Evolutionary conservation across 73 alveolate genomes (phyloP).

Genomic region (Paramecium biaurelia): DNA sequence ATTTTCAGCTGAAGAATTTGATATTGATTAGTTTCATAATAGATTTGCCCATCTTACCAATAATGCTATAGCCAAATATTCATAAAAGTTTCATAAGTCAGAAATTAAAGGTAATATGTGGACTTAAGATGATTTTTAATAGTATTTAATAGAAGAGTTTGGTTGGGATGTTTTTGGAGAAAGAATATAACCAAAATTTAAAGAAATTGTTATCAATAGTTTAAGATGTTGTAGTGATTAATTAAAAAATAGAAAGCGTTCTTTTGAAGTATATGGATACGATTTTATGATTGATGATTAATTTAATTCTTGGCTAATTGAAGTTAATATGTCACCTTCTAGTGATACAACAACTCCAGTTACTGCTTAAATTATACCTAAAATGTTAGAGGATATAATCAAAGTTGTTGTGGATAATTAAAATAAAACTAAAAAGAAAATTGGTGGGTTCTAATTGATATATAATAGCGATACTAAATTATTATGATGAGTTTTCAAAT

Average conservation of each 20-base stretch:
- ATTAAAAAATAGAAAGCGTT: constrained; percentile 54
- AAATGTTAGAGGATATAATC: constrained; percentile 44
- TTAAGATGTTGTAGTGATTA: constrained; percentile 60
- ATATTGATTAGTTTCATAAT: constrained; percentile 72
- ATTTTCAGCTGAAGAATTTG: constrained; percentile 80
- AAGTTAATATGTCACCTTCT: constrained; percentile 60
- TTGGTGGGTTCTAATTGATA: constrained; percentile 40
- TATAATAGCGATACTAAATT: constrained; percentile 45
- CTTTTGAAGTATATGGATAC: constrained; percentile 66
- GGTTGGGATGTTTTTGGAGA: constrained; percentile 62
- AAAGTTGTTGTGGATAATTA: constrained; percentile 4
- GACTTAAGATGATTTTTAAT: constrained; percentile 87
- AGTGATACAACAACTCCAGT: constrained; percentile 44
- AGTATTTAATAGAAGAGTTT: constrained; percentile 70
- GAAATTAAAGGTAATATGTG: constrained; percentile 89
- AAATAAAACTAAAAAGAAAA: constrained; percentile 19
- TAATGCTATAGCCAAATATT: constrained; percentile 76
- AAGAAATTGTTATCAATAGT: constrained; percentile 61
- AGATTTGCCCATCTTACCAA: constrained; percentile 83
- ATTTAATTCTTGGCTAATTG: constrained; percentile 63
- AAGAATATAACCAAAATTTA: constrained; percentile 64
- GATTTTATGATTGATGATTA: constrained; percentile 67
- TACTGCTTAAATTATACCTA: constrained; percentile 36
- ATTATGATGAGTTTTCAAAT: not conserved
- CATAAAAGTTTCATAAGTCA: constrained; percentile 75